Evolutionary conservation across 2,329 filamentous ascomycete genomes (phyloP), one percentile per base, ranked within the genome.

Genomic region (Cladophialophora yegresii): DNA sequence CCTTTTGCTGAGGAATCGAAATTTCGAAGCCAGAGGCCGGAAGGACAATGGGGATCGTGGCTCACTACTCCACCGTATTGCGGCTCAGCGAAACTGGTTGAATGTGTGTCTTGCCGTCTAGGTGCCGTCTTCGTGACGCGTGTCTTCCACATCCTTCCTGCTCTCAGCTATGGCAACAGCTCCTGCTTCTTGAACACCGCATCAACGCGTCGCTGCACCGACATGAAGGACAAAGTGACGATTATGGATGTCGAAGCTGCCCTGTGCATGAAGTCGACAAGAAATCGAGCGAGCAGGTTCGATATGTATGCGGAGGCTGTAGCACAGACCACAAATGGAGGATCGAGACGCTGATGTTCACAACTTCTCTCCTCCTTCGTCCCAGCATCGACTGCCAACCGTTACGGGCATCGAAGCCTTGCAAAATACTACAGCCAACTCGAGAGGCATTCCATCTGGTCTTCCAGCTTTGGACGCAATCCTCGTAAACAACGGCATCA

Each of bases 341-440:
- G 84, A 84, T 68, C 80, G 82, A 70, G 58, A 56, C 20, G 36
- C 62, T 36, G 86, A 88, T 69, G 77, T 84, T 67, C 83, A 85
- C 61, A 88, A 84, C 73, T 88, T 89, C 75, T 69, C 70, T 54
- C 56, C 74, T 13, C 73, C 74, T 8, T 57, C 64, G n/a, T 61
- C 67, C 16, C 62, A 64, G 50, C 69, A 93, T 78, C 86, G 90
- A 58, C 80, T 93, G 59, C 88, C 91, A 40, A 91, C 91, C 1
- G 82, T 93, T 55, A 91, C 89, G 20, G 91, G 90, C 32, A 89
- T 89, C 1, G 84, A 91, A 72, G 89, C 87, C 7, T 79, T 93
- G 83, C 61, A 67, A 47, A 64, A 65, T 59, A 67, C 63, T 4
- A 55, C 67, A 1, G 55, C 58, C 12, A 69, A 65, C 30, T 58